Percentiles rank a stretch among this genome's conserved stretches.
phyloP scores from a whole-genome alignment of 2,329 filamentous ascomycete genomes.

The Fusarium protoensiforme region DNA sequence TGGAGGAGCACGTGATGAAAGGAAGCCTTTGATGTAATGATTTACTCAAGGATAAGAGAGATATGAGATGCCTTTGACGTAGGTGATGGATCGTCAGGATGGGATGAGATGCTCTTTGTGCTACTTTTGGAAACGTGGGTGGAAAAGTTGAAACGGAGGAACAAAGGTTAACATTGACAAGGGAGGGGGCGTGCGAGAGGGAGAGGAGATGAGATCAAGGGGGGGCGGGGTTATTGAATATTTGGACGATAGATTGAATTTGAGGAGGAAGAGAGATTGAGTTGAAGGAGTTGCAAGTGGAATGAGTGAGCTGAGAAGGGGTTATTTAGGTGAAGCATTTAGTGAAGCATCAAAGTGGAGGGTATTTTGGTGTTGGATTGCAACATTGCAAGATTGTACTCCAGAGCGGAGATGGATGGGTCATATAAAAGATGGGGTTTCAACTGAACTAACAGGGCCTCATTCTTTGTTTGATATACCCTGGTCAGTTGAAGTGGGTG shows the following conservation, averaged over 20 bases:
- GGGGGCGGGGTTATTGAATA: conserved; percentile 35
- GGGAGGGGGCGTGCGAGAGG: conserved; percentile 30
- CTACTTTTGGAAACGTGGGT: background rate
- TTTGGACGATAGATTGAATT: conserved; percentile 30
- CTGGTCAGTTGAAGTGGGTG: background rate
- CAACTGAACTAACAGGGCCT: background rate
- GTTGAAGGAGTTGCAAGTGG: conserved; percentile 10
- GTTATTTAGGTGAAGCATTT: background rate
- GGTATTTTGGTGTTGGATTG: background rate
- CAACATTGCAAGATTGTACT: background rate
- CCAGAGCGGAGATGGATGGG: background rate
- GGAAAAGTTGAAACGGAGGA: background rate
- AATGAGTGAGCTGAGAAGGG: conserved; percentile 4
- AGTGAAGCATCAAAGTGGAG: background rate
- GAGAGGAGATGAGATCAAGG: conserved; percentile 22
- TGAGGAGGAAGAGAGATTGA: conserved; percentile 10
- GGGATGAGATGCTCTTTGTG: background rate
- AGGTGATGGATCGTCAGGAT: background rate
- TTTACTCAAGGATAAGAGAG: background rate
- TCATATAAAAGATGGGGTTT: conserved; percentile 14
- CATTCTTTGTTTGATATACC: background rate
- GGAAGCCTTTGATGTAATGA: background rate
- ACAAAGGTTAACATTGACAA: conserved; percentile 8
- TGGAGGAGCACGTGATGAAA: background rate
- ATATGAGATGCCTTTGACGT: conserved; percentile 7